Conservation (phyloP, 2,329 filamentous ascomycete species). For the Fusarium dimerum region DNA sequence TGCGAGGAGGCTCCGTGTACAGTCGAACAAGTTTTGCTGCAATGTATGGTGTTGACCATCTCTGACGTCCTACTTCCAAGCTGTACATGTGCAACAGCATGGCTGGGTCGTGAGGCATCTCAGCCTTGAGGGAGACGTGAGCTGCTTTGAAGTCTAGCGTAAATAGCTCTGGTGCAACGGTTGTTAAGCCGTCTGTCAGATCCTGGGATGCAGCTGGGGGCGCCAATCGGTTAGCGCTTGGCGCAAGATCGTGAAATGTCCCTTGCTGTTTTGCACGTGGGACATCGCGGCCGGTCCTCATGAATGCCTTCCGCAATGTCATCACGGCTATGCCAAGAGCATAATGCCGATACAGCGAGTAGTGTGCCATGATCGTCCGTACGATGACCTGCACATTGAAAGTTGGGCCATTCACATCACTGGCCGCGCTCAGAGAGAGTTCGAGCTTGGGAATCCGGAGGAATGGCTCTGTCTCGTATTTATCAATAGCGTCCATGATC, state of each 20-base stretch:
- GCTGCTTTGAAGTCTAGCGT: slow-evolving; percentile 80
- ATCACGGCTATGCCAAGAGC: slow-evolving; percentile 78
- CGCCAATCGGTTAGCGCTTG: slow-evolving; percentile 36
- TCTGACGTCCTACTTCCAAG: slow-evolving; percentile 78
- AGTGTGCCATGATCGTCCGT: slow-evolving; percentile 78
- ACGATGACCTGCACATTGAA: slow-evolving; percentile 85
- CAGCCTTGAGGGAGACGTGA: slow-evolving; percentile 84
- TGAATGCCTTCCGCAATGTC: slow-evolving; percentile 72
- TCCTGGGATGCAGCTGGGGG: slow-evolving; percentile 37
- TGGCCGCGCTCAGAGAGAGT: slow-evolving; percentile 79
- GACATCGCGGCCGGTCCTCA: slow-evolving; percentile 50
- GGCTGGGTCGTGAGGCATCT: slow-evolving; percentile 84
- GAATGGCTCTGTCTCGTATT: slow-evolving; percentile 83
- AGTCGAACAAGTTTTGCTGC: slow-evolving; percentile 77
- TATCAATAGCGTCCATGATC: slow-evolving; percentile 84
- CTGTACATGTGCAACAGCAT: slow-evolving; percentile 88
- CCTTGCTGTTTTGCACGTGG: slow-evolving; percentile 36
- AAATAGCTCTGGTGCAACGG: slow-evolving; percentile 62
- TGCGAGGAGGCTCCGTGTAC: slow-evolving; percentile 83
- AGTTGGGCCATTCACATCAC: slow-evolving; percentile 82
- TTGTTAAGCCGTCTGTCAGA: slow-evolving; percentile 36
- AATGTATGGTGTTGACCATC: slow-evolving; percentile 84
- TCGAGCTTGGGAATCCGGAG: slow-evolving; percentile 85
- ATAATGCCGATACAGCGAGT: slow-evolving; percentile 93
- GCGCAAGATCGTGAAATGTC: slow-evolving; percentile 18